Conservation (phyloP, 2,329 filamentous ascomycete species). For the Myriosclerotinia curreyana region DNA sequence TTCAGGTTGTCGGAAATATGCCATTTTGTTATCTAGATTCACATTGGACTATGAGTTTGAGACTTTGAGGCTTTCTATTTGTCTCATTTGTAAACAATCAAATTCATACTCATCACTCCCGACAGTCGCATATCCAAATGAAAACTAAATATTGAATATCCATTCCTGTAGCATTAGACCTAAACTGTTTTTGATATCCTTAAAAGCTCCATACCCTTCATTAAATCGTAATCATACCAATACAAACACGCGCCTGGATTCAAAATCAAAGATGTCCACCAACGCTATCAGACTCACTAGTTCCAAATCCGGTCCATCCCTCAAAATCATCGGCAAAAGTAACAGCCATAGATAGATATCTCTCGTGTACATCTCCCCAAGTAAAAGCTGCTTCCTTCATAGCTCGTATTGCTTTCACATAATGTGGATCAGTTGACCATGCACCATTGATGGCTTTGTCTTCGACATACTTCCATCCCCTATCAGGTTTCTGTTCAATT, state of each 20-base stretch:
- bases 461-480: slow-evolving; percentile 74
- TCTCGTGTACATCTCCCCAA: slow-evolving; percentile 67
- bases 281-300: neutral
- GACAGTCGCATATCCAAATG: neutral
- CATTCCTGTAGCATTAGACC: neutral
- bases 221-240: neutral
- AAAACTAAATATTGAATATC: neutral
- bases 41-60: no score
- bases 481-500: slow-evolving; percentile 50
- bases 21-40: no score
- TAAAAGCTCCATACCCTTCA: neutral
- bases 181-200: neutral
- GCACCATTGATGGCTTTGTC: slow-evolving; percentile 66
- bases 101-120: no score
- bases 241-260: neutral
- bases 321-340: slow-evolving; percentile 71
- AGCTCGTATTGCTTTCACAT: slow-evolving; percentile 75
- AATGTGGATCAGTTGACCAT: slow-evolving; percentile 73
- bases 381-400: slow-evolving; percentile 71
- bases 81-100: no score
- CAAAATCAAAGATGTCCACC: slow-evolving; percentile 2
- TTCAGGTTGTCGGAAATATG: no score
- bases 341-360: slow-evolving; percentile 65
- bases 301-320: slow-evolving; percentile 53
- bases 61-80: no score